Evolutionary conservation across 2,329 filamentous ascomycete genomes (phyloP).

Genomic region (Aspergillus sp.): DNA sequence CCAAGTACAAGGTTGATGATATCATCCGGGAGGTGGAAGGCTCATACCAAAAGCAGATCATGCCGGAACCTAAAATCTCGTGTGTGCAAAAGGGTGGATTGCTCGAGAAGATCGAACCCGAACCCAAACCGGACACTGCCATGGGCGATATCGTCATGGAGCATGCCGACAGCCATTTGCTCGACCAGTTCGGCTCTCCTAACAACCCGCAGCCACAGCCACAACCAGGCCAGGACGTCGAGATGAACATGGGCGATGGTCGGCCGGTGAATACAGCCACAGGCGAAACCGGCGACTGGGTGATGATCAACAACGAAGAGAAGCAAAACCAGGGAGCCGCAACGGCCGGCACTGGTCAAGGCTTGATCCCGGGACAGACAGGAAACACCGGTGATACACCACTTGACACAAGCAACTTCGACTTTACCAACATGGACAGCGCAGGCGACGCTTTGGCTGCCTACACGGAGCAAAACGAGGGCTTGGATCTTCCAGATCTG

Average conservation of each 20-base stretch:
- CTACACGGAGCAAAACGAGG: conserved; percentile 55
- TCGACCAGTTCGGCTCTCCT: conserved; percentile 42
- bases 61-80: conserved; percentile 57
- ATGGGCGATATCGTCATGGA: conserved; percentile 31
- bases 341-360: conserved; percentile 17
- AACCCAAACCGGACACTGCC: conserved; percentile 27
- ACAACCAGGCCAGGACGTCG: conserved; percentile 21
- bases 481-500: conserved; percentile 54
- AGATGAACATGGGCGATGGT: conserved; percentile 50
- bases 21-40: conserved; percentile 69
- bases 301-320: conserved; percentile 61
- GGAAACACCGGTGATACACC: conserved; percentile 17
- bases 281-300: conserved; percentile 61
- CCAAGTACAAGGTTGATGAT: conserved; percentile 53
- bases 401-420: conserved; percentile 37
- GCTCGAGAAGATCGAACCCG: conserved; percentile 47
- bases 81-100: conserved; percentile 73
- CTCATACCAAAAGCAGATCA: conserved; percentile 60
- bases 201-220: conserved; percentile 37
- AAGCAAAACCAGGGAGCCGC: conserved; percentile 33
- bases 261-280: conserved; percentile 24
- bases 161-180: conserved; percentile 21
- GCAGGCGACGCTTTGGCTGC: conserved; percentile 64
- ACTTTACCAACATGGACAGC: conserved; percentile 51
- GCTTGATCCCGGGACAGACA: conserved; percentile 17